These are phyloP conservation scores for Tolypocladium album DNA, from an alignment of 2,329 filamentous ascomycete genomes.

Conservation along the genomic window DNA sequence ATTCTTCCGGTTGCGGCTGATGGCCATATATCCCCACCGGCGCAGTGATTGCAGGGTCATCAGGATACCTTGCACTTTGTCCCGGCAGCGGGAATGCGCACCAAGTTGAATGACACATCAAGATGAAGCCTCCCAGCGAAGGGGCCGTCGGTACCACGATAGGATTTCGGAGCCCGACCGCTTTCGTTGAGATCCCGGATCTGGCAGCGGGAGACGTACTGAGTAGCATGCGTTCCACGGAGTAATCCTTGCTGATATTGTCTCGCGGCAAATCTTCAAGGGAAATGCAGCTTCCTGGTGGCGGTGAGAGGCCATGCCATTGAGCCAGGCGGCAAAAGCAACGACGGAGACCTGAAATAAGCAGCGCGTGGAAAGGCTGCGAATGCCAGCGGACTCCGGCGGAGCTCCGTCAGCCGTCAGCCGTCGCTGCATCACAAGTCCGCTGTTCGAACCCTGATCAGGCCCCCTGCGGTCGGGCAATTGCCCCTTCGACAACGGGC, in stretches of 20 bases:
- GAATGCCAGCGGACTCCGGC: neutral
- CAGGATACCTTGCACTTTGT: neutral
- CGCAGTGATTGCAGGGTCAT: neutral
- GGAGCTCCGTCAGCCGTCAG: neutral
- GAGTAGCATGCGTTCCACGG: neutral
- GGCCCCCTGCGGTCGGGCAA: neutral
- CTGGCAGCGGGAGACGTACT: neutral
- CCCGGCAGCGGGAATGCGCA: neutral
- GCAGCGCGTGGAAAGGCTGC: neutral
- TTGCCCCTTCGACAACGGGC: neutral
- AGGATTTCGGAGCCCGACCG: neutral
- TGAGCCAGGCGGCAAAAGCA: neutral
- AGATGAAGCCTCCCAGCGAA: neutral
- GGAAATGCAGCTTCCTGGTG: neutral
- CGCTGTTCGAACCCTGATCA: neutral
- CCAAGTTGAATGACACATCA: neutral
- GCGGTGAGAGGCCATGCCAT: neutral
- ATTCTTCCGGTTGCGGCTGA: neutral
- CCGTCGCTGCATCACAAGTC: neutral
- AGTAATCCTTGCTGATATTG: neutral
- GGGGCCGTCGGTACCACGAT: neutral
- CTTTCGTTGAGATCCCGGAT: neutral
- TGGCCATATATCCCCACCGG: neutral
- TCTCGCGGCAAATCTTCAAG: neutral
- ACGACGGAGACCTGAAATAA: neutral